Conservation (phyloP, 768 basidiomycete species). For the Phlebiopsis flavidoalba region DNA sequence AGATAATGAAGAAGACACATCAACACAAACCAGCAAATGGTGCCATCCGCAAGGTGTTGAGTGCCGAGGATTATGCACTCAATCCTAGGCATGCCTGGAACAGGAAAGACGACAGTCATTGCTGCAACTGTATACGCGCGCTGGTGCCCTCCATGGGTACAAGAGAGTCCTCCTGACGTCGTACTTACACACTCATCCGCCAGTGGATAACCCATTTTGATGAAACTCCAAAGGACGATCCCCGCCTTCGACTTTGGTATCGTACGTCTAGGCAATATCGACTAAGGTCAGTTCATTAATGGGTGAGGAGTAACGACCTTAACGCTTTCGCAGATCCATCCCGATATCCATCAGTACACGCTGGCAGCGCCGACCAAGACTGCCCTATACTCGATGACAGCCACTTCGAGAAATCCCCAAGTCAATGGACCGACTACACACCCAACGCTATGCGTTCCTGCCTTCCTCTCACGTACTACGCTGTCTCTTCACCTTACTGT, state of each 20-base stretch:
- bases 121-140: constrained; percentile 78
- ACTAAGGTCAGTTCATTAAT: constrained; percentile 60
- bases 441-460: no score
- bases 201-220: constrained; percentile 95
- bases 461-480: no score
- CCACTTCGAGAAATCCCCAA: constrained; percentile 76
- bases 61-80: constrained; percentile 85
- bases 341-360: constrained; percentile 69
- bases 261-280: constrained; percentile 81
- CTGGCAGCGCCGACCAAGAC: constrained; percentile 48
- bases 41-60: constrained; percentile 69
- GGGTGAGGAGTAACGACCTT: neutral
- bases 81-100: constrained; percentile 98
- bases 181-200: constrained; percentile 97
- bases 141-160: constrained; percentile 72
- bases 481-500: no score
- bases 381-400: constrained; percentile 74
- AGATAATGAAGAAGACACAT: constrained; percentile 27
- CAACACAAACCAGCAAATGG: constrained; percentile 67
- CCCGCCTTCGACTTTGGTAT: constrained; percentile 66
- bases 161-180: constrained; percentile 88
- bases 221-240: constrained; percentile 69
- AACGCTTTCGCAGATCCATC: constrained; percentile 60
- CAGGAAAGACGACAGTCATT: constrained; percentile 95
- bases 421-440: no score